Evolutionary conservation across 2,329 filamentous ascomycete genomes (phyloP), one percentile per base, ranked within the genome.

Genomic region (Ophiocordyceps camponoti-saundersi): DNA sequence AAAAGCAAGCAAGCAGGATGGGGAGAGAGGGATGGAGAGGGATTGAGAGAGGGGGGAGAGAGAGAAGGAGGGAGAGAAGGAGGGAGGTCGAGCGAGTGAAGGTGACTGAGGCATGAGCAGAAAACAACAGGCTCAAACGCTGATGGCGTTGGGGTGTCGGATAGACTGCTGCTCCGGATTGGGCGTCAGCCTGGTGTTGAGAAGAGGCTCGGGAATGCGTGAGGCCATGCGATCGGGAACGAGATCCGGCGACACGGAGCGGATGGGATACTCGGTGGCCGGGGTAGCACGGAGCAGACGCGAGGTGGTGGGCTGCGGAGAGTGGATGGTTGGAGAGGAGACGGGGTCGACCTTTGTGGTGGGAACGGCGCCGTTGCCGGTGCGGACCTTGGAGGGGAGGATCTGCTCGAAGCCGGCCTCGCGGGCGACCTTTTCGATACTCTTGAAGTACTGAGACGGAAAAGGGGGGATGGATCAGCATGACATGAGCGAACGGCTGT

Each of bases 151-250:
- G 29, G 44, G 22, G 21, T 50, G 49, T 8, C 47, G 53, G 40
- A 48, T 44, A 32, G 48, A 34, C 59, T 71, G 66, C 53, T 63
- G 55, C 56, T 72, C 70, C 5, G 69, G 70, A 47, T 66, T 69
- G 2, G 71, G 71, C 8, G 71, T 73, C 51, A 72, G 53, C 23
- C 70, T 62, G 47, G 61, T 57, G 53, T 57, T 62, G 40, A 73
- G 59, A 18, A 60, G 61, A 11, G 70, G 67, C 48, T 73, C 70
- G 11, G 69, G 66, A 40, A 77, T 70, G 46, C 75, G 70, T 48
- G 73, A 72, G 7, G 72, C 73, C 75, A 79, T 79, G 46, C 75
- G 68, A 56, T 80, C 77, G 13, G 75, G 76, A n/a, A 79, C 58
- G 44, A 80, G 62, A 44, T 80, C 77, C 1, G 74, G 74, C 3